Evolutionary conservation across 1,284 basidiomycete genomes (phyloP).

Genomic region (Cryptococcus sp.): DNA sequence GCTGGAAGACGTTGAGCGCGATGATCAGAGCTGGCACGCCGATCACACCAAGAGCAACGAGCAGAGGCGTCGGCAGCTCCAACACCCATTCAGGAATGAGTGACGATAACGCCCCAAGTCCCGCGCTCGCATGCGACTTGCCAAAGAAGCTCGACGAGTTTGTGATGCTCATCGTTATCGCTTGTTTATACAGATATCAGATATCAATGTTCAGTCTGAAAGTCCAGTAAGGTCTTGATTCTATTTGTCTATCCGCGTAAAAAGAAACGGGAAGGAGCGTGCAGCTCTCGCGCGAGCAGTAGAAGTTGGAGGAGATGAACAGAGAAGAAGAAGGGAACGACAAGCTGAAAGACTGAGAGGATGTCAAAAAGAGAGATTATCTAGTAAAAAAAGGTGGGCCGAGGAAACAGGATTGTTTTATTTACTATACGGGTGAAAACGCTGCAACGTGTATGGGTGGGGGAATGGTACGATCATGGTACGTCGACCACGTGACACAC

Average conservation of each 20-base stretch:
- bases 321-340: neutral
- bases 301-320: no score
- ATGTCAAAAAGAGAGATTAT: neutral
- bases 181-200: no score
- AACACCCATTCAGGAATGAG: slow-evolving; percentile 3
- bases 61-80: slow-evolving; percentile 18
- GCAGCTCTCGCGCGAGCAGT: no score
- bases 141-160: no score
- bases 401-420: neutral
- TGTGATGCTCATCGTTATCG: no score
- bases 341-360: neutral
- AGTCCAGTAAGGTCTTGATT: no score
- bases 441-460: no score
- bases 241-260: no score
- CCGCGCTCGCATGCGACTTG: slow-evolving; percentile 5
- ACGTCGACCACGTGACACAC: no score
- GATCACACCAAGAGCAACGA: slow-evolving; percentile 24
- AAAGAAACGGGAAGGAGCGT: no score
- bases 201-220: no score
- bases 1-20: slow-evolving; percentile 62
- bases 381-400: neutral
- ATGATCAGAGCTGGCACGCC: slow-evolving; percentile 53
- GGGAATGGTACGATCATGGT: neutral
- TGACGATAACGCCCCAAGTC: slow-evolving; percentile 1
- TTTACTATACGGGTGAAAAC: no score